Evolutionary conservation across 352 stramenopile genomes (phyloP).

Genomic region (Phytophthora sp.): DNA sequence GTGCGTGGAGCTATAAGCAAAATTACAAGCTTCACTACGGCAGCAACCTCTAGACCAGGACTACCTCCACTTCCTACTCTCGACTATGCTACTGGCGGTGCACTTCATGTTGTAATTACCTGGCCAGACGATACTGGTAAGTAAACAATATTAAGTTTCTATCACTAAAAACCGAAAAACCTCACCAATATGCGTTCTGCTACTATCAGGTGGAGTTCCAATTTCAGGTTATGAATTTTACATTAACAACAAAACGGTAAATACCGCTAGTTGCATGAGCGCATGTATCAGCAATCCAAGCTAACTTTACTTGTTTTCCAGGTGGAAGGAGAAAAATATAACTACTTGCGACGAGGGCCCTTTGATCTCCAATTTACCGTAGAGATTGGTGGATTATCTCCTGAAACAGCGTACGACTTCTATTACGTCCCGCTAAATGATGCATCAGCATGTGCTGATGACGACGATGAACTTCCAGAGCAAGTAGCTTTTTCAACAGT

Average conservation of each 20-base stretch:
- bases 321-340: slow-evolving; percentile 30
- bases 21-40: slow-evolving; percentile 42
- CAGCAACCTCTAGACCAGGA: slow-evolving; percentile 34
- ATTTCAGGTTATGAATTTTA: slow-evolving; percentile 47
- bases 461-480: background rate
- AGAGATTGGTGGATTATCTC: slow-evolving; percentile 47
- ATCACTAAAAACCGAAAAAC: no score
- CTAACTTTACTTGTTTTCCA: slow-evolving; percentile 9
- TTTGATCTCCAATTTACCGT: slow-evolving; percentile 48
- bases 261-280: no score
- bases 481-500: slow-evolving; percentile 34
- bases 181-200: background rate
- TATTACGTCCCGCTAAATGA: slow-evolving; percentile 55
- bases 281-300: background rate
- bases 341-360: slow-evolving; percentile 15
- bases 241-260: slow-evolving; percentile 37
- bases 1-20: slow-evolving; percentile 34
- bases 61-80: slow-evolving; percentile 24
- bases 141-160: background rate
- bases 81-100: slow-evolving; percentile 45
- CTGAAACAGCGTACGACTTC: slow-evolving; percentile 47
- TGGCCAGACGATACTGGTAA: slow-evolving; percentile 64
- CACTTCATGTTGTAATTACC: slow-evolving; percentile 45
- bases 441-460: slow-evolving; percentile 42
- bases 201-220: slow-evolving; percentile 31